Evolutionary conservation across 495 filamentous ascomycete species (phyloP).

Genomic region (Aspergillus nidulans): DNA sequence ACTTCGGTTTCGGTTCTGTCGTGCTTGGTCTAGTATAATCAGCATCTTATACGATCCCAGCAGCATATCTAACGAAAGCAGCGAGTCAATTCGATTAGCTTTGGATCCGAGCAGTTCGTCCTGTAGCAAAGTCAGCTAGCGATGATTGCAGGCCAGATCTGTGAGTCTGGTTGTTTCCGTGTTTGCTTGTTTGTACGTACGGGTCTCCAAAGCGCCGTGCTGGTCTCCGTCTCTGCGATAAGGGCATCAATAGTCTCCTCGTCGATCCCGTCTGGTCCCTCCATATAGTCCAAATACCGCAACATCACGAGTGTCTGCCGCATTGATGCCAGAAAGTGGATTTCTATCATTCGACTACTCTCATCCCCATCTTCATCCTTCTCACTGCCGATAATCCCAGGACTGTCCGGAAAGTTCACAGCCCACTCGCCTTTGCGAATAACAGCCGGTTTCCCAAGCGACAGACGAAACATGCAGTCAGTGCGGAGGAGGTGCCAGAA

Average conservation of each 20-base stretch:
- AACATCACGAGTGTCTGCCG: slow-evolving; percentile 14
- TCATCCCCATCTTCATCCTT: slow-evolving; percentile 3
- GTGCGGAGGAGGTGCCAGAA: slow-evolving; percentile 22
- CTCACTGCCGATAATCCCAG: slow-evolving; percentile 12
- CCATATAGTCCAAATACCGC: slow-evolving; percentile 16
- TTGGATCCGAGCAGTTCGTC: not conserved
- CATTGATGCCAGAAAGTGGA: slow-evolving; percentile 26
- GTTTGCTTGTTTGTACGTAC: too few relatives aligned
- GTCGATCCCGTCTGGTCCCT: not conserved
- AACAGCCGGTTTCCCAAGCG: slow-evolving; percentile 16
- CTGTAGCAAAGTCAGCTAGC: too few relatives aligned
- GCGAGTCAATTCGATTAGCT: slow-evolving; percentile 15
- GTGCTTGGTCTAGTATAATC: slow-evolving; percentile 15
- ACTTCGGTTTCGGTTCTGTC: not conserved
- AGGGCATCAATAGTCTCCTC: too few relatives aligned
- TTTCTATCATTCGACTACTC: slow-evolving; percentile 11
- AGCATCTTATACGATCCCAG: slow-evolving; percentile 21
- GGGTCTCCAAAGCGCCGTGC: too few relatives aligned
- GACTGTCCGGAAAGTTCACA: slow-evolving; percentile 20
- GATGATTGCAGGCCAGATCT: too few relatives aligned
- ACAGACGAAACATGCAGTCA: slow-evolving; percentile 19
- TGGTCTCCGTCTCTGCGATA: too few relatives aligned
- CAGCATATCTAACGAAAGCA: slow-evolving; percentile 20
- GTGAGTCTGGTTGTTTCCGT: too few relatives aligned
- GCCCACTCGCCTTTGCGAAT: slow-evolving; percentile 18